phyloP scores from a whole-genome alignment of 805 yeast species.

The Candida gorgasii region DNA sequence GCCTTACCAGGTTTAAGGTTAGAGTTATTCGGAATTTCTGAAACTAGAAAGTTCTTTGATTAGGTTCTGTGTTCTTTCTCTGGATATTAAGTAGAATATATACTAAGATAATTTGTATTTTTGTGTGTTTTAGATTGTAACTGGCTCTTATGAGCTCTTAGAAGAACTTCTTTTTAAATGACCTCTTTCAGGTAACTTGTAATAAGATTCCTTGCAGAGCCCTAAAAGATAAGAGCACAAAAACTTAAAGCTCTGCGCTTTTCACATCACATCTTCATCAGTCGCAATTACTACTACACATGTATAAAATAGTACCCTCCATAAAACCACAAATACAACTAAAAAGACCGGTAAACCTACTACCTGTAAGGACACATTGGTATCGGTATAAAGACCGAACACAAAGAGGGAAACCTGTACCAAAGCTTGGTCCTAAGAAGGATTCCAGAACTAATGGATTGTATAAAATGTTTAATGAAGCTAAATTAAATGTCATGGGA shows the following conservation, averaged over 20 bases:
- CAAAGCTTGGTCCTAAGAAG: no score
- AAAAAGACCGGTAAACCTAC: neutral
- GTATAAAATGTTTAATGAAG: constrained; percentile 1
- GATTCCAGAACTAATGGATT: constrained; percentile 1
- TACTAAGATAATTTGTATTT: neutral
- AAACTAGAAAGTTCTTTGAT: constrained; percentile 88
- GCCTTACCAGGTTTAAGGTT: constrained; percentile 91
- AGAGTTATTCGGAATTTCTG: constrained; percentile 83
- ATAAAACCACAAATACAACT: neutral
- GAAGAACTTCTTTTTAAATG: no score
- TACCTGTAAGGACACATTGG: neutral
- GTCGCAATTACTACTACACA: no score
- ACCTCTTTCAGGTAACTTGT: no score
- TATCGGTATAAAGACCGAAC: neutral
- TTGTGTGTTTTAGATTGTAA: no score
- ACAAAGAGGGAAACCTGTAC: neutral
- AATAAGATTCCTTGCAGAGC: no score
- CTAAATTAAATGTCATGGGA: constrained; percentile 4
- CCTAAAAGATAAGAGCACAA: no score
- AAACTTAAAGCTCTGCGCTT: no score
- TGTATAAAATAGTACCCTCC: neutral
- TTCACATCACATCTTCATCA: no score
- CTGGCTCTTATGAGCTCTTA: no score
- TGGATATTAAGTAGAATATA: neutral
- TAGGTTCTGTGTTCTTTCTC: constrained; percentile 34